Conservation (phyloP, 495 filamentous ascomycete genomes). For the Melanomma pulvis-pyrius region DNA sequence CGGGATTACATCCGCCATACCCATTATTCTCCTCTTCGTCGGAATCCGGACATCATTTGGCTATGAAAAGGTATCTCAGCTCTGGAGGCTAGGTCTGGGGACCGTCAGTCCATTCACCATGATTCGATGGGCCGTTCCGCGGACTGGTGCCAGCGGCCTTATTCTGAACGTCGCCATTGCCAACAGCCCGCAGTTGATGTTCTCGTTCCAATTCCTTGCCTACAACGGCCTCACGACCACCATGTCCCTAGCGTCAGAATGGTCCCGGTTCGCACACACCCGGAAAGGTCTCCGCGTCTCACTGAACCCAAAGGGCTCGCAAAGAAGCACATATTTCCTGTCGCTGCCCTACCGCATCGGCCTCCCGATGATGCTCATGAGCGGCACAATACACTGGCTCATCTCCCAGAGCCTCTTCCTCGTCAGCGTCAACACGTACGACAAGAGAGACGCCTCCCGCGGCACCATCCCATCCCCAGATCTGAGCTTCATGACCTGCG, state of each 20-base stretch:
- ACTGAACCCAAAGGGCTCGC: background rate
- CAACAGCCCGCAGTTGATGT: conserved; percentile 18
- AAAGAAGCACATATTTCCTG: conserved; percentile 20
- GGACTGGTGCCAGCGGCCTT: no score
- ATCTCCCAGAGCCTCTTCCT: conserved; percentile 31
- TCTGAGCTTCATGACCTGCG: background rate
- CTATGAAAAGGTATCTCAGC: background rate
- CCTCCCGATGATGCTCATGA: conserved; percentile 16
- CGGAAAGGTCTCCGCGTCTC: conserved; percentile 26
- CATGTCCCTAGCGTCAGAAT: conserved; percentile 18
- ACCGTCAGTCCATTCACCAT: background rate
- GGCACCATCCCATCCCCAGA: background rate
- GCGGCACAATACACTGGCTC: conserved; percentile 22
- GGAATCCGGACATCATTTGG: background rate
- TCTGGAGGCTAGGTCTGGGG: conserved; percentile 10
- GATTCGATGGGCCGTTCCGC: background rate
- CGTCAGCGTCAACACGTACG: conserved; percentile 12
- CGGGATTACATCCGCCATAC: background rate
- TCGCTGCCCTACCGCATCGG: conserved; percentile 15
- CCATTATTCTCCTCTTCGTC: background rate
- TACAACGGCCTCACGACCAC: conserved; percentile 14
- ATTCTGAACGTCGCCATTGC: conserved; percentile 10
- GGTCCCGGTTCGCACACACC: conserved; percentile 7
- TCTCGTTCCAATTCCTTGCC: conserved; percentile 21
- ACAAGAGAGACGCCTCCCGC: background rate